Evolutionary conservation across 495 filamentous ascomycete genomes (phyloP), one percentile per base, ranked within the genome.

Genomic region (Letharia lupina): DNA sequence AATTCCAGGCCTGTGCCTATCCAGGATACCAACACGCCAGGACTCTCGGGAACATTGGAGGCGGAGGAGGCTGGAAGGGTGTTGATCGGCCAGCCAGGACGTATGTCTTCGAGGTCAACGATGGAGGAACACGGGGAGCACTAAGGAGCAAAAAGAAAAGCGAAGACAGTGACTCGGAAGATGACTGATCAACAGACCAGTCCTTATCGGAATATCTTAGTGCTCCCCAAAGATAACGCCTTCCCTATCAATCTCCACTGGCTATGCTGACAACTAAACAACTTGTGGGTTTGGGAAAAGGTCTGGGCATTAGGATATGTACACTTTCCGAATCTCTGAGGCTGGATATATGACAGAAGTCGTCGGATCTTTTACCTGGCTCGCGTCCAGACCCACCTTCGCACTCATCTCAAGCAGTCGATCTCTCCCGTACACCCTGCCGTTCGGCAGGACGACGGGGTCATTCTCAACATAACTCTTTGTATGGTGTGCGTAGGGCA

Each of bases 401-500:
- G 81, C 82, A 69, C 90, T 90, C 75, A 91, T 86, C 65, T 89
- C 85, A 67, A 87, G 75, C 68, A 98, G 77, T 58, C 89, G 81
- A 59, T 87, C 83, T 60, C 87, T 81, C 28, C 93, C 91, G 72
- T 96, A 96, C 39, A 95, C 86, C 63, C 91, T 82, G 10, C 87
- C 86, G 77, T 96, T 97, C 16, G 93, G 93, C 65, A 98, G 75
- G 47, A 97, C 81, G 31, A 96, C 83, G 12, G 93, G 82, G 70
- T 98, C 93, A 45, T 81, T 86, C 73, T 96, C 92, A 33, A 97
- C 88, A 67, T 89, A 87, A 73, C 92, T 96, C 79, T 95, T 94
- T 57, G 87, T 89, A 73, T 98, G 94, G 69, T 96, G 89, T 33
- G 94, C 94, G 71, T 97, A 96, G 18, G 94, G 94, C 65, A 98